phyloP scores from a whole-genome alignment of 495 filamentous ascomycete genomes.

The Lophiotrema nucula region DNA sequence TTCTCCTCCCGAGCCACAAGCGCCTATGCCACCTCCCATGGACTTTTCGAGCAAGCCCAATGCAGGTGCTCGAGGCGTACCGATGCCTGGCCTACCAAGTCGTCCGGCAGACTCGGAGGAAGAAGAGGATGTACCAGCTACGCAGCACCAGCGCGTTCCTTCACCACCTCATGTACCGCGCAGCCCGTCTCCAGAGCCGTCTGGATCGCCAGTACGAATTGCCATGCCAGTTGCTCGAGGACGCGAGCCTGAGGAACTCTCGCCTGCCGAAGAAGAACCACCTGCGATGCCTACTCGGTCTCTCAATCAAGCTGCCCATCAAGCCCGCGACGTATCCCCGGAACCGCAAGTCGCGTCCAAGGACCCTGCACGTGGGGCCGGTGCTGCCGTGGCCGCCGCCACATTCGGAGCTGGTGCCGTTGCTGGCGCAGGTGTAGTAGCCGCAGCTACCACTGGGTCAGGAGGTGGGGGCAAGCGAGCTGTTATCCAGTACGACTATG shows the following conservation, averaged over 20 bases:
- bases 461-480: constrained; percentile 61
- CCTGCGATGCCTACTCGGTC: constrained; percentile 57
- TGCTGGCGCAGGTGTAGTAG: constrained; percentile 33
- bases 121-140: constrained; percentile 53
- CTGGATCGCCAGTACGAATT: constrained; percentile 75
- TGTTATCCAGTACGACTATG: constrained; percentile 89
- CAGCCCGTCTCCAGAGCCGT: constrained; percentile 58
- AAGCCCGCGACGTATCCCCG: constrained; percentile 62
- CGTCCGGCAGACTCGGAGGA: constrained; percentile 54
- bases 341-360: constrained; percentile 54
- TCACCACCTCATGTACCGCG: constrained; percentile 60
- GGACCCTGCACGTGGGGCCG: constrained; percentile 64
- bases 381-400: constrained; percentile 50
- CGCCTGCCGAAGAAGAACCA: constrained; percentile 53
- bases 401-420: constrained; percentile 44
- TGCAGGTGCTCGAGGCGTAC: constrained; percentile 56
- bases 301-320: constrained; percentile 58
- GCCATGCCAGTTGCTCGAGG: constrained; percentile 79
- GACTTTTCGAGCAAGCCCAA: constrained; percentile 62
- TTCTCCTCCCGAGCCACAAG: constrained; percentile 46
- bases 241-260: constrained; percentile 53
- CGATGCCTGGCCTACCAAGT: constrained; percentile 71
- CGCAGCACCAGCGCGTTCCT: constrained; percentile 49
- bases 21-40: constrained; percentile 60
- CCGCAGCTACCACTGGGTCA: constrained; percentile 2